phyloP scores from a whole-genome alignment of 441 rosid genomes.

The Rhodomyrtus psidioides region DNA sequence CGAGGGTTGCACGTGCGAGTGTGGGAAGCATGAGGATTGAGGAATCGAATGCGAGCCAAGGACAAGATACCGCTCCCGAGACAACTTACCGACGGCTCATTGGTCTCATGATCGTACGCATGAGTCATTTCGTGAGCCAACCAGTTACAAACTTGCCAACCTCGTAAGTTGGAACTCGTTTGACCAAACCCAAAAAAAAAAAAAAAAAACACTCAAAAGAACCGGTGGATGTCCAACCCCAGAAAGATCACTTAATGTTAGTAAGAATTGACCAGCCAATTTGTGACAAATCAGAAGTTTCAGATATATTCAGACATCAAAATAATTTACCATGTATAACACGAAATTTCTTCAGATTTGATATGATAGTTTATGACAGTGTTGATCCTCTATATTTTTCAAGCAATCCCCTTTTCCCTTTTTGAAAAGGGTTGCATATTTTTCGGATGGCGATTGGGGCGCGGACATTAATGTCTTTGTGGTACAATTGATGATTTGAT shows the following conservation, averaged over 20 bases:
- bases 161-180: not conserved
- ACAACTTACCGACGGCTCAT: not conserved
- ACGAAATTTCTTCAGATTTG: not conserved
- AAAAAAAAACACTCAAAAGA: too few relatives aligned
- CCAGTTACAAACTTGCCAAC: not conserved
- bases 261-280: too few relatives aligned
- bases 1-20: not conserved
- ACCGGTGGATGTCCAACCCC: not conserved
- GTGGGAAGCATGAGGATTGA: not conserved
- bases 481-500: not conserved
- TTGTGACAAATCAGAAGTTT: not conserved
- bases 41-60: not conserved
- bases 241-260: not conserved
- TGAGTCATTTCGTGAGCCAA: not conserved
- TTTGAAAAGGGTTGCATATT: not conserved
- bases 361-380: not conserved
- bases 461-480: not conserved
- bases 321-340: not conserved
- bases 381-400: not conserved
- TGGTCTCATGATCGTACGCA: not conserved
- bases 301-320: rapidly evolving
- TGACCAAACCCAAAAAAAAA: too few relatives aligned
- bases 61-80: not conserved
- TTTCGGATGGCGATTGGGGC: not conserved
- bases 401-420: not conserved